Evolutionary conservation across 1,284 basidiomycete species (phyloP), one percentile per base, ranked within the genome.

Genomic region (Serendipita sp.): DNA sequence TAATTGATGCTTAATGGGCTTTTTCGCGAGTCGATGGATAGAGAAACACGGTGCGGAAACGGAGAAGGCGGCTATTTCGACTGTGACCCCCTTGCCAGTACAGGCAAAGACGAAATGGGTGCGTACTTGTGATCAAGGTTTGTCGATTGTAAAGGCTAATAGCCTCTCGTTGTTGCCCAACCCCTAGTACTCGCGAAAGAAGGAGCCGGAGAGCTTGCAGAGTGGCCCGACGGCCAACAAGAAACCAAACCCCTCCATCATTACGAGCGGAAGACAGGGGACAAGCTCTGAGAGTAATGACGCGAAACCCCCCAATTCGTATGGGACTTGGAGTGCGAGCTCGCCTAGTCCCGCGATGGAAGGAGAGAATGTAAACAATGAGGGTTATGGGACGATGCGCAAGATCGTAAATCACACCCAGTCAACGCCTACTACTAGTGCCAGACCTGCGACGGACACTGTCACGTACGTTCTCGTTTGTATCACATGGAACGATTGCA

Each of bases 401-500:
- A 49, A n/a, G 45, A 17, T 49, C n/a, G n/a, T 29, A 22, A 49
- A 29, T 29, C 17, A 17, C n/a, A 6, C 26, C 53, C 26, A n/a
- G 53, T 58, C 53, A 49, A 6, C 53, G 8, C 17, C 53, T 58
- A n/a, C 53, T 34, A n/a, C 32, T 10, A 22, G 17, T 49, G 3
- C 53, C 53, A 58, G 62, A 53, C 75, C 77, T 53, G 77, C 79
- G 60, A 79, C 82, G 60, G 82, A 87, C 72, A 74, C 76, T 67
- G 79, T 82, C 73, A 87, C 86, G 86, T 87, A 74, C 68, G 84
- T 79, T 42, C 35, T 64, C 62, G 60, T 47, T 17, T 62, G 45
- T 42, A 45, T 32, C 55, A 53, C 41, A 64, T 43, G 61, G 61
- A 60, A 26, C 50, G 55, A 22, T 26, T 26, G 44, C 60, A 45